Percentiles rank a stretch among this genome's conserved stretches.
Conservation (phyloP, 148 eudicot genomes). For the Arctostaphylos glauca region DNA sequence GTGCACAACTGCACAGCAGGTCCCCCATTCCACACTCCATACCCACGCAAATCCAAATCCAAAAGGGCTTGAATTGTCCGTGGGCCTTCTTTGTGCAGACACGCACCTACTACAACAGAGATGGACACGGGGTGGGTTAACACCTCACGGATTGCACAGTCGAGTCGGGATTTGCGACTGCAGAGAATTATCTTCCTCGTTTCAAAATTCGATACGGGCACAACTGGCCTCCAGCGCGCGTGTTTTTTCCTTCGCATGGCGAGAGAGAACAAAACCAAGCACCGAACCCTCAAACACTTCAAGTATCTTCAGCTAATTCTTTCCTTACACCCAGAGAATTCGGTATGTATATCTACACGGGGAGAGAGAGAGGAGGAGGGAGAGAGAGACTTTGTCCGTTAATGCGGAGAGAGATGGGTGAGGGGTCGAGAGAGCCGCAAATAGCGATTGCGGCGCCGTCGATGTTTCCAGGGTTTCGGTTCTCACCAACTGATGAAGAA, state of each 20-base stretch:
- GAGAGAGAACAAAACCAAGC: not conserved
- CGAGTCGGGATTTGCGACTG: not conserved
- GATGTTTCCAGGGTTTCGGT: slow-evolving; percentile 70
- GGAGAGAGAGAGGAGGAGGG: not conserved
- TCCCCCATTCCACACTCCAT: no score
- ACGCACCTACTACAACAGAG: no score
- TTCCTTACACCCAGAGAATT: not conserved
- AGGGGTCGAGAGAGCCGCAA: slow-evolving; percentile 40
- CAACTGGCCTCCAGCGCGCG: not conserved
- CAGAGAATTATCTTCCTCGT: not conserved
- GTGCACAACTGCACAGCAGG: no score
- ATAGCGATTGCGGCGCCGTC: slow-evolving; percentile 52
- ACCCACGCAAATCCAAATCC: no score
- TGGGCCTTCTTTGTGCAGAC: no score
- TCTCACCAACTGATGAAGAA: slow-evolving; percentile 75
- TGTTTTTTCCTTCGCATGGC: not conserved
- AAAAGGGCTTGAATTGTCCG: no score
- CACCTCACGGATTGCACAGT: not conserved
- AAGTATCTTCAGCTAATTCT: not conserved
- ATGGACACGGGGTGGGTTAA: not conserved
- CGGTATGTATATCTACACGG: not conserved
- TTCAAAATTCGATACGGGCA: not conserved
- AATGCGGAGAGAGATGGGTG: slow-evolving; percentile 4
- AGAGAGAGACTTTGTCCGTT: not conserved
- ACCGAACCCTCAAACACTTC: not conserved